A percentile compares a stretch with the other conserved stretches of the same genome.
These are phyloP conservation scores for Citrus unshiu DNA, from an alignment of 345 rosid species.

Conservation along the genomic window DNA sequence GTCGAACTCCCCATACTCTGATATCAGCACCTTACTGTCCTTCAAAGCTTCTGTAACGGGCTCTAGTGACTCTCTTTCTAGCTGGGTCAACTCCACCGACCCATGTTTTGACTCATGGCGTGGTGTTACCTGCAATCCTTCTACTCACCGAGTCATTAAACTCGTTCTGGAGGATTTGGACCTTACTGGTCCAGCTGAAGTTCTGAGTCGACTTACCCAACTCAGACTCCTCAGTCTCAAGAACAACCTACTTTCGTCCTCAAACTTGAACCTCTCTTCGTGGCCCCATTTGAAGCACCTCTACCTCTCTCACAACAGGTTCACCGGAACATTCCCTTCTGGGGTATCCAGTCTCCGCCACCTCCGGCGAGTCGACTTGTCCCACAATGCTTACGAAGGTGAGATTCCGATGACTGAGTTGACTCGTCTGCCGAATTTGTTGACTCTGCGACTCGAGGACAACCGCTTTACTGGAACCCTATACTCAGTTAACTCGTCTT, in stretches of 20 bases:
- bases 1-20: slow-evolving; percentile 2
- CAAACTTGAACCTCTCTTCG: slow-evolving; percentile 18
- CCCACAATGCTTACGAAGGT: slow-evolving; percentile 33
- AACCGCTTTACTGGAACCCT: slow-evolving; percentile 33
- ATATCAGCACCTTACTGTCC: slow-evolving; percentile 18
- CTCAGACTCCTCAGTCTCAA: slow-evolving; percentile 43
- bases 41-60: slow-evolving; percentile 23
- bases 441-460: slow-evolving; percentile 36
- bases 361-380: slow-evolving; percentile 38
- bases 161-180: slow-evolving; percentile 34
- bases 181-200: slow-evolving; percentile 23
- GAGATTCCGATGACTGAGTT: slow-evolving; percentile 30
- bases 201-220: slow-evolving; percentile 23
- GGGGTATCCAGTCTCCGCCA: slow-evolving; percentile 25
- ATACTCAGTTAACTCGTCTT: neutral
- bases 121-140: slow-evolving; percentile 37
- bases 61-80: slow-evolving; percentile 16
- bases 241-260: slow-evolving; percentile 28
- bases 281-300: slow-evolving; percentile 32
- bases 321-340: slow-evolving; percentile 29
- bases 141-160: slow-evolving; percentile 28
- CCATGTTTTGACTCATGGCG: slow-evolving; percentile 34
- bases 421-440: slow-evolving; percentile 19
- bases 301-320: slow-evolving; percentile 37
- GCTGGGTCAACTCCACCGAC: slow-evolving; percentile 27